Base-by-base conservation (phyloP, 2,329 filamentous ascomycete species). In the Fusarium sambucinum region DNA sequence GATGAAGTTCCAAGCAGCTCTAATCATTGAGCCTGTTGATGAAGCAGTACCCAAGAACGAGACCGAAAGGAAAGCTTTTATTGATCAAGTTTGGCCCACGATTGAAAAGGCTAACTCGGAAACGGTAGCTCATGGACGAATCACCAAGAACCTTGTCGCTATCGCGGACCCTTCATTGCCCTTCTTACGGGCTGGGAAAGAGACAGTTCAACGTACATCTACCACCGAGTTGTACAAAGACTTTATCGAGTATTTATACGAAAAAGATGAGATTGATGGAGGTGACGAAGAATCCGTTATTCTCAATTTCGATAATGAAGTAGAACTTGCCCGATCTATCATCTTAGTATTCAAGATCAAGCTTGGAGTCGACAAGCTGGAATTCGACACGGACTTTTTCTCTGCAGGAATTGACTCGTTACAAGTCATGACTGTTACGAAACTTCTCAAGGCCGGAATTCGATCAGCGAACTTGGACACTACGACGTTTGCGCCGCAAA, bases 401-500 rank as follows among this genome's bases (percentile, higher is more conserved):
- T 33, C 42, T 0, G 50, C 29, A 1, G 59, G 59, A 1, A 21
- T 57, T 1, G 59, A 63, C 11, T 63, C 59, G 0, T 19, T 63
- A 1, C 59, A 63, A 3, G 37, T 56, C 1, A 63, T 42, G 37
- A 63, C 37, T 3, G 30, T 16, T 1, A 4, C 59, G 1, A 63
- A 57, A 1, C 1, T 57, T 0, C 1, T 63, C 0, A 29, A 45
- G 1, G n/a, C 16, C 0, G 10, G 37, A 1, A 13, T 63, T 5
- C 19, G 38, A 0, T 38, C n/a, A 14, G n/a, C n/a, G 0, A n/a
- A 16, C 0, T 2, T 63, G 0, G 27, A 63, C 0, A 3, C 25
- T 0, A 11, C n/a, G 0, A 7, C 11, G 0, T 33, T 63, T 1
- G 10, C 12, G 0, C 14, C 58, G 0, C 30, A 44, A 0, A 9